A percentile compares a stretch with the other conserved stretches of the same genome.
Evolutionary conservation across 1,284 basidiomycete genomes (phyloP).

Genomic region (Microbotryum intermedium): DNA sequence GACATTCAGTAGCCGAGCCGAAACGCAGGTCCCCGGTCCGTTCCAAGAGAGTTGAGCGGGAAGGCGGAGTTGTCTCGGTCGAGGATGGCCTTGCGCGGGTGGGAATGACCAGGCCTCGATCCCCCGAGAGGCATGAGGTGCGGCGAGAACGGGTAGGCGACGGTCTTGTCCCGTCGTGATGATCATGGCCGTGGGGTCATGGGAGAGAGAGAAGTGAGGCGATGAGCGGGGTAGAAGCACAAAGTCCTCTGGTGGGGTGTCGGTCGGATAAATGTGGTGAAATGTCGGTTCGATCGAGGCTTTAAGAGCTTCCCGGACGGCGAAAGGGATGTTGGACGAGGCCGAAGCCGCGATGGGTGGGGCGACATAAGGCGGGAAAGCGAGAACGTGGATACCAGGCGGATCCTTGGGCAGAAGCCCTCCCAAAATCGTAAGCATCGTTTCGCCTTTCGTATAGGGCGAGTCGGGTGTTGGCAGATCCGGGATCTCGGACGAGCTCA

Average conservation of each 20-base stretch:
- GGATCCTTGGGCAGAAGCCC: constrained; percentile 54
- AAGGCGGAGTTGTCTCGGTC: constrained; percentile 27
- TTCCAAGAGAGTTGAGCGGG: constrained; percentile 33
- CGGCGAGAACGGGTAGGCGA: constrained; percentile 29
- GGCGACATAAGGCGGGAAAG: constrained; percentile 63
- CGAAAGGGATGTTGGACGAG: constrained; percentile 45
- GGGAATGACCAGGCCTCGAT: constrained; percentile 44
- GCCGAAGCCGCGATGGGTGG: constrained; percentile 40
- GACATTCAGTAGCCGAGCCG: constrained; percentile 13
- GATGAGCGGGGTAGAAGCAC: constrained; percentile 59
- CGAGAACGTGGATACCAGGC: constrained; percentile 59
- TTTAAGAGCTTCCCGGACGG: constrained; percentile 56
- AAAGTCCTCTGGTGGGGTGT: constrained; percentile 65
- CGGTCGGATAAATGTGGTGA: constrained; percentile 54
- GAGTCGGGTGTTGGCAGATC: constrained; percentile 4
- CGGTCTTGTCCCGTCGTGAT: constrained; percentile 37
- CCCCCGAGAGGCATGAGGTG: constrained; percentile 36
- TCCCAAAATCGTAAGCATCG: constrained; percentile 67
- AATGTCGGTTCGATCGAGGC: constrained; percentile 53
- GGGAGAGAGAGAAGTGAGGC: constrained; percentile 61
- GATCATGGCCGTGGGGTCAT: constrained; percentile 61
- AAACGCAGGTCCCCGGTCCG: constrained; percentile 35
- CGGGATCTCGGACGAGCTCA: not conserved
- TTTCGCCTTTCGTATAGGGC: constrained; percentile 49
- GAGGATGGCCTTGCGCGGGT: constrained; percentile 27